Evolutionary conservation across 495 filamentous ascomycete species (phyloP).

Genomic region (Friedmanniomyces endolithicus): DNA sequence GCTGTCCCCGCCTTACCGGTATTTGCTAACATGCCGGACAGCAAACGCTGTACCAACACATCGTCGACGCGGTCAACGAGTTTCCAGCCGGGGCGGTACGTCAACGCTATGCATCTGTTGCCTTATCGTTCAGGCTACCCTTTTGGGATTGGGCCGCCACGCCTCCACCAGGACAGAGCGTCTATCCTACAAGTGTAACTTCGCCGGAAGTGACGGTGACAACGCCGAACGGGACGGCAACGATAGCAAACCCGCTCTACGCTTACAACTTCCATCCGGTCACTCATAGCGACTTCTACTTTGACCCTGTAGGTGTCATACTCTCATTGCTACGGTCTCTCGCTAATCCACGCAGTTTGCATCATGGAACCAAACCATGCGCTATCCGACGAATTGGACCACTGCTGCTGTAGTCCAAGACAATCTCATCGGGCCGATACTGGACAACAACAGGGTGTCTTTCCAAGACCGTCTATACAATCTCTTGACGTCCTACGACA

Average conservation of each 20-base stretch:
- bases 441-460: conserved; percentile 37
- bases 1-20: not conserved
- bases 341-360: conserved; percentile 30
- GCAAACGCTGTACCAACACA: conserved; percentile 45
- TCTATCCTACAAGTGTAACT: conserved; percentile 39
- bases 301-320: conserved; percentile 33
- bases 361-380: conserved; percentile 37
- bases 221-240: conserved; percentile 39
- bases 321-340: not conserved
- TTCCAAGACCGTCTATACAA: conserved; percentile 45
- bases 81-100: conserved; percentile 37
- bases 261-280: conserved; percentile 49
- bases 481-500: conserved; percentile 44
- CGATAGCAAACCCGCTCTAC: conserved; percentile 50
- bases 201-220: conserved; percentile 36
- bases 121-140: conserved; percentile 46
- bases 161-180: conserved; percentile 35
- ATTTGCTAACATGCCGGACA: conserved; percentile 17
- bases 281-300: conserved; percentile 27
- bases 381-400: conserved; percentile 35
- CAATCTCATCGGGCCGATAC: conserved; percentile 33
- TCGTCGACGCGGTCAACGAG: conserved; percentile 39
- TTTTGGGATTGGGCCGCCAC: conserved; percentile 57
- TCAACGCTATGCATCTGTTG: conserved; percentile 39
- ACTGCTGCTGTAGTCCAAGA: conserved; percentile 41